Base-by-base conservation (phyloP, 495 filamentous ascomycete species). In the Penicillium fimorum region DNA sequence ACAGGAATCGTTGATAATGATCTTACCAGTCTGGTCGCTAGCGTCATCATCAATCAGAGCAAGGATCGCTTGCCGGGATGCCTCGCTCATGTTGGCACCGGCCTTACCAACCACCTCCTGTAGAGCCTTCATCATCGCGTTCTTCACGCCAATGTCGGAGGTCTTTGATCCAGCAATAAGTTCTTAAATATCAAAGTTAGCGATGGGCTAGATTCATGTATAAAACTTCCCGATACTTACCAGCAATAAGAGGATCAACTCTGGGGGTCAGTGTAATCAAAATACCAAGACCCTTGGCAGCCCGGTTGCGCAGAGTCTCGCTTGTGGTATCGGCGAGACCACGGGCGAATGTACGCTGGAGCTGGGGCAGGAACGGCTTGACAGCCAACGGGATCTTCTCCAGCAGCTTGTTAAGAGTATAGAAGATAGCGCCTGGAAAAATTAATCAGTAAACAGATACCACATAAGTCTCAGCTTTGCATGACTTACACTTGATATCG, bases 71-170 rank as follows among this genome's bases (percentile, higher is more conserved):
- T 80, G 79, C 50, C 91, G 85, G 32, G 93, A 96, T 46, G 82
- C 79, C 61, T 97, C 94, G 61, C 89, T 90, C 94, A 97, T 98
- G 69, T 93, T 97, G 20, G 75, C 75, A 27, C 95, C 94, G 10
- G 92, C 92, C 73, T 96, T 97, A 72, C 91, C 92, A 49, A 97
- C 85, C 24, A 97, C 94, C 66, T 97, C 94, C 65, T 92, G 96
- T 41, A 98, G 76, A 5, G 95, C 94, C 78, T 96, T 96, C 58
- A 97, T 82, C 94, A 98, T 98, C 15, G 94, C 94, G 67, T 90
- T 94, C 73, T 84, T 89, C 53, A 98, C 94, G 45, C 94, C 95
- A 15, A 82, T 53, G 70, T 98, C 95, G 3, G 85, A 73, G 0
- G 95, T 96, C 76, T 92, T 96, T 2, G 92, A 92, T 11, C 94